Conservation (phyloP, 2,329 filamentous ascomycete genomes). For the Microcyclospora tardicrescens region DNA sequence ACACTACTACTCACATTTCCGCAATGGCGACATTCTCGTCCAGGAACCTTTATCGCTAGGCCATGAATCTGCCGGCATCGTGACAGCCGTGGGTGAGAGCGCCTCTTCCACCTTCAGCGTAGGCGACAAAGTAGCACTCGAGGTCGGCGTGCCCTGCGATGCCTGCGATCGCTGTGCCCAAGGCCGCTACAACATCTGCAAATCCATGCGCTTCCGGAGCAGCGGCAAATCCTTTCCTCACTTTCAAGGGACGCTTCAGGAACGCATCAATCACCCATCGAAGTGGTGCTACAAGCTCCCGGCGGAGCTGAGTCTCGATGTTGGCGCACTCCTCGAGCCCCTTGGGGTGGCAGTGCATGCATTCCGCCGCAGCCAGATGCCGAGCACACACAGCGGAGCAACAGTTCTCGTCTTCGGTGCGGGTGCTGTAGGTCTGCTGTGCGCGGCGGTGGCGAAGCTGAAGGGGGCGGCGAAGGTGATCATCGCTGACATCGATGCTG, state of each 20-base stretch:
- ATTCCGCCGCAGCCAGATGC: slow-evolving; percentile 39
- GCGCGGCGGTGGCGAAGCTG: slow-evolving; percentile 43
- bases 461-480: slow-evolving; percentile 42
- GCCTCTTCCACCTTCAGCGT: slow-evolving; percentile 39
- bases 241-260: slow-evolving; percentile 51
- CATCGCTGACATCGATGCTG: slow-evolving; percentile 48
- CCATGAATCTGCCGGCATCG: slow-evolving; percentile 65
- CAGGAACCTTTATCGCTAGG: slow-evolving; percentile 70
- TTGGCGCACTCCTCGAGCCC: slow-evolving; percentile 48
- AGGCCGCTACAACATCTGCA: slow-evolving; percentile 51
- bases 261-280: slow-evolving; percentile 48
- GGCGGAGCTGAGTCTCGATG: slow-evolving; percentile 37
- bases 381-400: slow-evolving; percentile 23
- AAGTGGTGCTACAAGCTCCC: slow-evolving; percentile 48
- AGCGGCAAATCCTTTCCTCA: slow-evolving; percentile 49
- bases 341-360: slow-evolving; percentile 49
- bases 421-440: slow-evolving; percentile 47
- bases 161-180: slow-evolving; percentile 41
- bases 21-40: slow-evolving; percentile 76
- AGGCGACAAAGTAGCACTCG: slow-evolving; percentile 81
- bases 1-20: slow-evolving; percentile 78
- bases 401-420: slow-evolving; percentile 48
- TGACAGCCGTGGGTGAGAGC: slow-evolving; percentile 54
- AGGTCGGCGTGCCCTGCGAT: slow-evolving; percentile 79
- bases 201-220: slow-evolving; percentile 43